These are phyloP conservation scores for Colletotrichum chlorophyti DNA, from an alignment of 2,329 filamentous ascomycete species.

Conservation along the genomic window DNA sequence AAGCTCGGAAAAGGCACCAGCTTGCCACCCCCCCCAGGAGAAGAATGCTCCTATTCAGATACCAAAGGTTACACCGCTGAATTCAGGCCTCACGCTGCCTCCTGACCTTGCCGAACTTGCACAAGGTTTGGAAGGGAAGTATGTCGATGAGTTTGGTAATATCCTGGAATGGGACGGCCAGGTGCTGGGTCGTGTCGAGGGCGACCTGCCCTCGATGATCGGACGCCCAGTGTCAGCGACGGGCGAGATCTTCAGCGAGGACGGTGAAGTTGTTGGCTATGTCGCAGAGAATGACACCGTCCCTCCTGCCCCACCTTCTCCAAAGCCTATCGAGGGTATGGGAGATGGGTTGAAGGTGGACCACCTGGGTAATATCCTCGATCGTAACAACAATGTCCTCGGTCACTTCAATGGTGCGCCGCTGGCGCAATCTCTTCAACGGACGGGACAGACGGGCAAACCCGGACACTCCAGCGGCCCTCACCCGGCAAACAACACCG, in stretches of 20 bases:
- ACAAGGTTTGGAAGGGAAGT: conserved; percentile 52
- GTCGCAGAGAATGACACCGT: conserved; percentile 49
- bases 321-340: conserved; percentile 42
- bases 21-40: conserved; percentile 8
- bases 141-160: conserved; percentile 61
- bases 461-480: neutral
- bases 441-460: conserved; percentile 37
- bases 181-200: conserved; percentile 58
- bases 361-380: conserved; percentile 52
- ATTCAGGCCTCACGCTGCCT: conserved; percentile 37
- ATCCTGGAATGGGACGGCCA: conserved; percentile 56
- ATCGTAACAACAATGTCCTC: conserved; percentile 51
- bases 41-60: conserved; percentile 40
- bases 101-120: conserved; percentile 42
- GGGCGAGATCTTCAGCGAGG: conserved; percentile 54
- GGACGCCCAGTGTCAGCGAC: conserved; percentile 52
- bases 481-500: conserved; percentile 19
- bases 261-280: conserved; percentile 51
- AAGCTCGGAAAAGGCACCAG: conserved; percentile 10
- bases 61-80: conserved; percentile 49
- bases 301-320: conserved; percentile 30
- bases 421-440: conserved; percentile 47
- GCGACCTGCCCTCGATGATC: conserved; percentile 62
- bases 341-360: conserved; percentile 50
- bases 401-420: conserved; percentile 49